Conservation (phyloP, 352 stramenopile species). For the Phytophthora lateralis region DNA sequence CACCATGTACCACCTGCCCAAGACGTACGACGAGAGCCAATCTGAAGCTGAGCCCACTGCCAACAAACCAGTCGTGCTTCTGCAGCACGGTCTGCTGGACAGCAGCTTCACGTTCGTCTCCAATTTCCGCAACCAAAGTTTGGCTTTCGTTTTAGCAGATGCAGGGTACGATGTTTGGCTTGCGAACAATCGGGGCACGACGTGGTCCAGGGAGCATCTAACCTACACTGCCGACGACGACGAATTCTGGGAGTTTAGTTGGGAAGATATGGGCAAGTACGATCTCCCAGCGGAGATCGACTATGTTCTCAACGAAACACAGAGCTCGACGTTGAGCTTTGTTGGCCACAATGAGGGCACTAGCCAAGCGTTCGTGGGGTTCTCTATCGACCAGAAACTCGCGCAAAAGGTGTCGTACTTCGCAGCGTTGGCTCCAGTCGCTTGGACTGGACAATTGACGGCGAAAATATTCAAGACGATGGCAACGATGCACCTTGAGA, state of each 20-base stretch:
- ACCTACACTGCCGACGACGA: conserved; percentile 41
- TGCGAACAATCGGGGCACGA: conserved; percentile 61
- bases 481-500: conserved; percentile 40
- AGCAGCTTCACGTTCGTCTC: conserved; percentile 55
- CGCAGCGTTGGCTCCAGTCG: conserved; percentile 48
- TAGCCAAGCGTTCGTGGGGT: conserved; percentile 53
- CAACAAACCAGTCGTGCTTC: conserved; percentile 51
- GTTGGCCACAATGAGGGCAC: conserved; percentile 58
- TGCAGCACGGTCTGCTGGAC: conserved; percentile 59
- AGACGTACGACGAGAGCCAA: conserved; percentile 48
- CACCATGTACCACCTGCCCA: conserved; percentile 58
- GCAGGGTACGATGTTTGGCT: conserved; percentile 65
- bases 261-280: conserved; percentile 59
- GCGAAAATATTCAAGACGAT: conserved; percentile 44
- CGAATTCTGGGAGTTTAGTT: conserved; percentile 60
- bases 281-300: conserved; percentile 57
- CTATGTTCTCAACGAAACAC: conserved; percentile 41
- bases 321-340: conserved; percentile 42
- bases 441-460: conserved; percentile 37
- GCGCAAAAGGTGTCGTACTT: conserved; percentile 59
- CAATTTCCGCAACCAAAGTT: conserved; percentile 59
- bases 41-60: background rate
- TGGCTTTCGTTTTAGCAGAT: conserved; percentile 55
- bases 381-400: conserved; percentile 51
- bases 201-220: conserved; percentile 54